phyloP scores from a whole-genome alignment of 2,329 filamentous ascomycete genomes.

The Phaeophleospora eucalypticola region DNA sequence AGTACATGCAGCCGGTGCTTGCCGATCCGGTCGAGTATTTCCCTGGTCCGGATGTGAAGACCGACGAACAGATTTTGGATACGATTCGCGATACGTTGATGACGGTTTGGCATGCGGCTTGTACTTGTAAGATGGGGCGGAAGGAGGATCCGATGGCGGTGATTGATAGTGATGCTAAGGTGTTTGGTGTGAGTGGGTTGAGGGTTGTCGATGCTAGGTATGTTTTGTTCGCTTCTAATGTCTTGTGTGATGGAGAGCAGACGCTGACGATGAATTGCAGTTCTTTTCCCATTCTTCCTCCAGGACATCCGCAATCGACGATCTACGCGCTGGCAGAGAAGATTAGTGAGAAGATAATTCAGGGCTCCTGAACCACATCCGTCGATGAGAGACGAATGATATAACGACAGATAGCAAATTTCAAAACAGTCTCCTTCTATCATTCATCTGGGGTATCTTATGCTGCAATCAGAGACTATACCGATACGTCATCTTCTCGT shows the following conservation, averaged over 20 bases:
- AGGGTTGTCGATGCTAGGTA: conserved; percentile 23
- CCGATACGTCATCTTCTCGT: conserved; percentile 46
- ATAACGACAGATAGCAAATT: too few relatives aligned
- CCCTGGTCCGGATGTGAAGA: conserved; percentile 15
- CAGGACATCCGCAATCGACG: conserved; percentile 23
- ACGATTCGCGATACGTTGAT: conserved; percentile 6
- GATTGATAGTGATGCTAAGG: conserved; percentile 14
- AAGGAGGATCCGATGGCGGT: conserved; percentile 14
- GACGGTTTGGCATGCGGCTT: conserved; percentile 12
- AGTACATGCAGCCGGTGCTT: conserved; percentile 17
- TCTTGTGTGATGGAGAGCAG: too few relatives aligned
- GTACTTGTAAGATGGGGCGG: conserved; percentile 21
- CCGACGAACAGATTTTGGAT: conserved; percentile 13
- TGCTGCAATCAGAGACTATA: conserved; percentile 40
- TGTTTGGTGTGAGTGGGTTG: conserved; percentile 17
- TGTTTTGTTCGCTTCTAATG: too few relatives aligned
- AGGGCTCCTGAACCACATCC: too few relatives aligned
- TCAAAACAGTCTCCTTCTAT: too few relatives aligned
- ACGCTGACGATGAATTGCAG: too few relatives aligned
- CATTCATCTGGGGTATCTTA: too few relatives aligned
- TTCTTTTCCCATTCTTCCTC: conserved; percentile 18
- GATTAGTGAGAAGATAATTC: too few relatives aligned
- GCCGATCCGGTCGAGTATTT: conserved; percentile 7
- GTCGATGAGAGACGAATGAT: too few relatives aligned
- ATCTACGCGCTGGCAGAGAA: conserved; percentile 11